Evolutionary conservation across 2,329 filamentous ascomycete genomes (phyloP).

Genomic region (Elsinoe batatas): DNA sequence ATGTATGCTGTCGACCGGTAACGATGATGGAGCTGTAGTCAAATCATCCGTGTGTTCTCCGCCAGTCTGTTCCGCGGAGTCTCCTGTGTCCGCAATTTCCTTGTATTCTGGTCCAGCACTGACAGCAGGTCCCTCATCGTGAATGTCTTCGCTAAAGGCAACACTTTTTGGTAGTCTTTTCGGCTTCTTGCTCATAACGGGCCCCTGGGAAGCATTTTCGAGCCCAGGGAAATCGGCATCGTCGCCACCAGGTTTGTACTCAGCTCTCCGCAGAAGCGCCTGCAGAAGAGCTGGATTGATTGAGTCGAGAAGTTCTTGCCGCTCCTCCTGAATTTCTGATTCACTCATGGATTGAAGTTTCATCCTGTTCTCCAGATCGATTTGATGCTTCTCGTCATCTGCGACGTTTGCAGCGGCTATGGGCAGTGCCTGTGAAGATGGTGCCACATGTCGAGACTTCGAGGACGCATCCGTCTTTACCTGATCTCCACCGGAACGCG

Average conservation of each 20-base stretch:
- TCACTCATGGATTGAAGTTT: slow-evolving; percentile 68
- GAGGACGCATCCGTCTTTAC: not conserved
- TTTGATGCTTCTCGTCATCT: slow-evolving; percentile 56
- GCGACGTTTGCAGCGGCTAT: slow-evolving; percentile 23
- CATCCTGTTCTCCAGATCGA: slow-evolving; percentile 73
- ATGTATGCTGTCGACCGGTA: slow-evolving; percentile 36
- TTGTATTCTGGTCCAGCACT: not conserved
- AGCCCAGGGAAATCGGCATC: slow-evolving; percentile 28
- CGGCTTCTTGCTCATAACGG: not conserved
- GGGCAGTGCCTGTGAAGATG: not conserved
- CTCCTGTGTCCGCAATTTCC: not conserved
- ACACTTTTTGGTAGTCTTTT: slow-evolving; percentile 22
- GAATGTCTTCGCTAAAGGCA: slow-evolving; percentile 20
- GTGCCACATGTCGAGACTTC: not conserved
- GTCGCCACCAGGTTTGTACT: slow-evolving; percentile 55
- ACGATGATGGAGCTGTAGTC: not conserved
- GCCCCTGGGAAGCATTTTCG: not conserved
- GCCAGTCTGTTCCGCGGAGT: slow-evolving; percentile 6
- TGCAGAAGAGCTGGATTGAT: slow-evolving; percentile 69
- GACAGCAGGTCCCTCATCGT: not conserved
- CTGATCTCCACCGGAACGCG: not conserved
- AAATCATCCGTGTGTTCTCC: slow-evolving; percentile 18
- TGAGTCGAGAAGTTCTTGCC: slow-evolving; percentile 67
- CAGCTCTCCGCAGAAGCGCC: slow-evolving; percentile 64
- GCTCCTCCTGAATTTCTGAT: slow-evolving; percentile 70